Evolutionary conservation across 305 asterid genomes (phyloP), one percentile per base, ranked within the genome.

Genomic region (Fraxinus xanthoxyloides): DNA sequence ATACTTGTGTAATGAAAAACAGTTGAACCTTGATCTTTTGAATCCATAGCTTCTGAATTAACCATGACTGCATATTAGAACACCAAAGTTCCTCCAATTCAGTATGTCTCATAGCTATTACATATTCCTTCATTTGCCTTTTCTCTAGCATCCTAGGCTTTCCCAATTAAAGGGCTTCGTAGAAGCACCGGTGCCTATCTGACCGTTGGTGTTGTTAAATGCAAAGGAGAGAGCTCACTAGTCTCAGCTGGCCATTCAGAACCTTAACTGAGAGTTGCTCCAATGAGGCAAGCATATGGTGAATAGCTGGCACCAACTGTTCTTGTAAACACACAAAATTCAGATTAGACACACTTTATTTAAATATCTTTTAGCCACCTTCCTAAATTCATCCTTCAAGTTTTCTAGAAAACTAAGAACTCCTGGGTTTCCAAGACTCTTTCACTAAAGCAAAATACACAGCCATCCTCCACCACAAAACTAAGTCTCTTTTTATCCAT

Each of bases 131-230:
- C 86, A 24, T 83, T 34, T 81, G 89, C 90, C 80, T 92, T 81
- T 88, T 93, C 67, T 89, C 93, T 15, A 87, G 90, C 77, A 86
- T 93, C 85, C 81, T 83, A 13, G 87, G 80, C 82, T 87, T 90
- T 32, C 94, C 97, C 69, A 92, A 82, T 35, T 92, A 84, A 69
- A 93, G 94, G 24, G 97, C 90, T 89, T 90, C 15, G 93, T 86
- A 3, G 92, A 92, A 81, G 85, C 67, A 28, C 84, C 84, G 24
- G 59, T 86, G 31, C 83, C 93, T 6, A 40, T 43, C 79, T 83
- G 81, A 79, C 88, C 86, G 19, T 80, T 86, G 28, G 69, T 75
- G 26, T 34, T 74, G 28, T 82, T 80, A 76, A 63, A 40, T 0
- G 87, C 8, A 89, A 88, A 56, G 87, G 87, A 31, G 85, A 54